phyloP scores from a whole-genome alignment of 768 basidiomycete genomes.

The Suillus clintonianus region DNA sequence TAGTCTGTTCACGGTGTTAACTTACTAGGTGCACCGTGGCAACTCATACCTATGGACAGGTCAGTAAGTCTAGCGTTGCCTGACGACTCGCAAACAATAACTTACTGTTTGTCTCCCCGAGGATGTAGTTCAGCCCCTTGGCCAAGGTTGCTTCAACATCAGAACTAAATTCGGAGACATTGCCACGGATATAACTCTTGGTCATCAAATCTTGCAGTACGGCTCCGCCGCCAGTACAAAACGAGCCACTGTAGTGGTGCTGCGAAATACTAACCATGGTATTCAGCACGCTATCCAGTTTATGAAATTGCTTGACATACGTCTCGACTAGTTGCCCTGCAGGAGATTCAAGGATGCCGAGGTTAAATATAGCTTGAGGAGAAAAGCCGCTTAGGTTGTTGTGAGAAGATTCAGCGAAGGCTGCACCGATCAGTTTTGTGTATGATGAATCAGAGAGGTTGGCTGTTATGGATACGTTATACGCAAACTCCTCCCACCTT shows the following conservation, averaged over 20 bases:
- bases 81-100: slow-evolving; percentile 18
- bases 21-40: slow-evolving; percentile 37
- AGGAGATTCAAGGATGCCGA: slow-evolving; percentile 49
- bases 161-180: slow-evolving; percentile 50
- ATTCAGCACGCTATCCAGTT: slow-evolving; percentile 5
- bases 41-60: slow-evolving; percentile 29
- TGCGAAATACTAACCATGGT: slow-evolving; percentile 37
- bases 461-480: slow-evolving; percentile 45
- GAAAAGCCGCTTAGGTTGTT: slow-evolving; percentile 49
- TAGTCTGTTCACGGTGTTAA: neutral
- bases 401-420: slow-evolving; percentile 54
- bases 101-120: slow-evolving; percentile 65
- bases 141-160: slow-evolving; percentile 54
- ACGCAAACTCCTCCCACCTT: slow-evolving; percentile 58
- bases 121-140: slow-evolving; percentile 53
- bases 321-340: slow-evolving; percentile 54
- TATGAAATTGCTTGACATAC: slow-evolving; percentile 42
- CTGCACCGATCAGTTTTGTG: slow-evolving; percentile 48
- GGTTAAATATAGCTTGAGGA: slow-evolving; percentile 56
- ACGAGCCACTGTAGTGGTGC: slow-evolving; percentile 56
- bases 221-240: slow-evolving; percentile 55
- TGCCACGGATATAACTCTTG: slow-evolving; percentile 57
- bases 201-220: slow-evolving; percentile 67
- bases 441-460: slow-evolving; percentile 38
- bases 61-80: neutral